Conservation (phyloP, 2,329 filamentous ascomycete species). For the Colletotrichum sp. region DNA sequence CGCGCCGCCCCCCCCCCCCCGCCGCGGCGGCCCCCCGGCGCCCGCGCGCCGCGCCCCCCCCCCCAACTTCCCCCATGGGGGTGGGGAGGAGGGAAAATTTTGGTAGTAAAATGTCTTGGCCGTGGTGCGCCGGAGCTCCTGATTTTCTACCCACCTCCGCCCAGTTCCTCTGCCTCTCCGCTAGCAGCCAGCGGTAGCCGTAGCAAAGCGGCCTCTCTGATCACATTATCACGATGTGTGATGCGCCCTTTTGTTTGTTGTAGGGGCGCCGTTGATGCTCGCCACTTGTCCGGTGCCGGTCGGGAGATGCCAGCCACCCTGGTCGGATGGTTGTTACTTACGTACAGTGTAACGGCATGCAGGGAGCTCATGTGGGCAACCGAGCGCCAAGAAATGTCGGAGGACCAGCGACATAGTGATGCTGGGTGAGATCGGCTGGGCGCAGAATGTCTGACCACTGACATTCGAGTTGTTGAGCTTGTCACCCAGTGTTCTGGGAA, state of each 20-base stretch:
- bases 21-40: no score
- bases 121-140: background rate
- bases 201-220: background rate
- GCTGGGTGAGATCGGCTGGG: background rate
- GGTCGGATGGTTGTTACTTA: background rate
- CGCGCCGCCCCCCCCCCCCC: no score
- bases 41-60: no score
- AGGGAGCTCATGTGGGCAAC: background rate
- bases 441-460: background rate
- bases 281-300: background rate
- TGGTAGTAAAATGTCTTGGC: slow-evolving; percentile 7
- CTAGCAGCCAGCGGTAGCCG: background rate
- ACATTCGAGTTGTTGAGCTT: background rate
- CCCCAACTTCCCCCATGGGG: no score
- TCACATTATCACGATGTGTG: background rate
- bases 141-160: slow-evolving; percentile 1
- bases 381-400: background rate
- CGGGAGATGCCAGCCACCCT: background rate
- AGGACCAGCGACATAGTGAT: background rate
- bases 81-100: background rate
- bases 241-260: background rate
- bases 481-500: background rate
- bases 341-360: background rate
- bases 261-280: background rate
- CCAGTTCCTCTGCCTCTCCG: background rate